phyloP scores from a whole-genome alignment of 192 early-diverging fungal species.

The Coemansia sp. region DNA sequence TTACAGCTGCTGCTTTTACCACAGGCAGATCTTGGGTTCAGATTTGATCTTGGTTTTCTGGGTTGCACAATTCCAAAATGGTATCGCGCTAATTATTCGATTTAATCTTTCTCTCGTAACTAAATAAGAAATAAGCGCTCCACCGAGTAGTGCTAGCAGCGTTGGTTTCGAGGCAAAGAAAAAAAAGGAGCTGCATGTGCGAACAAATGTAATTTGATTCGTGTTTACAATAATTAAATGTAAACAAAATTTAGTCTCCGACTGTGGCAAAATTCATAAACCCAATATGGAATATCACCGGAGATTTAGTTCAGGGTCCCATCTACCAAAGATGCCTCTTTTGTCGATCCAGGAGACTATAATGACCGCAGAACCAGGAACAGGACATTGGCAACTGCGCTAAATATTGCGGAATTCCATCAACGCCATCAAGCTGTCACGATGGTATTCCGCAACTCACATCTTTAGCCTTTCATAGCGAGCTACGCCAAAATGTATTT shows the following conservation, averaged over 20 bases:
- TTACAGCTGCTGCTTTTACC: too few relatives aligned
- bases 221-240: neutral
- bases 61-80: neutral
- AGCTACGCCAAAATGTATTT: neutral
- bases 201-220: neutral
- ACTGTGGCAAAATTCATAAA: neutral
- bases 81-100: neutral
- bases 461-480: neutral
- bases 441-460: neutral
- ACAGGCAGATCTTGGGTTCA: neutral
- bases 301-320: neutral
- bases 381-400: neutral
- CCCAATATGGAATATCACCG: neutral
- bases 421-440: neutral
- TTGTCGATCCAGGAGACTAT: neutral
- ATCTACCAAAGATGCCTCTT: neutral
- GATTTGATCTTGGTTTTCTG: neutral
- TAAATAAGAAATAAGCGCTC: neutral
- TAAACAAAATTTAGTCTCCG: conserved; percentile 2
- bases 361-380: too few relatives aligned
- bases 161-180: neutral
- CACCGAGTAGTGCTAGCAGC: neutral
- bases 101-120: neutral
- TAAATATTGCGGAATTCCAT: neutral
- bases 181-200: too few relatives aligned